Evolutionary conservation across 768 basidiomycete species (phyloP).

Genomic region (Mrakia frigida): DNA sequence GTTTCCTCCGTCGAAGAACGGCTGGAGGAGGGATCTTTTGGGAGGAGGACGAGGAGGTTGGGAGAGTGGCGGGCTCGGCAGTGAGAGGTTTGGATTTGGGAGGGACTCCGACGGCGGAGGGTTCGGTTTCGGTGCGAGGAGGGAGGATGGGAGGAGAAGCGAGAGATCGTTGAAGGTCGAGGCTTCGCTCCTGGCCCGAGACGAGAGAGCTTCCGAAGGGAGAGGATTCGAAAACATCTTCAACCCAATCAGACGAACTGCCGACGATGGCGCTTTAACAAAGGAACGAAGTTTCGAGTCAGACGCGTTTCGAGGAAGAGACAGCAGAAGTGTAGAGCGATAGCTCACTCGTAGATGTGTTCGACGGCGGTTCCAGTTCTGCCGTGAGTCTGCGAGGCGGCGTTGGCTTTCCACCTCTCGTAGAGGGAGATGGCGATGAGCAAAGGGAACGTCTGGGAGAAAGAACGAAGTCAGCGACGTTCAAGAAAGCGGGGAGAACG

Average conservation of each 20-base stretch:
- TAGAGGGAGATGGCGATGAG: conserved; percentile 70
- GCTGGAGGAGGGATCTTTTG: neutral
- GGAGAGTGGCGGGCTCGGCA: neutral
- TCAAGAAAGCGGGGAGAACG: neutral
- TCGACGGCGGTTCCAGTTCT: conserved; percentile 2
- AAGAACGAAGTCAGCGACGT: neutral
- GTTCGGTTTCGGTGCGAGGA: neutral
- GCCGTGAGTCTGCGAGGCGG: neutral
- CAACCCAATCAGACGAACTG: conserved; percentile 21
- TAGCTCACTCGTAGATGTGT: conserved; percentile 15
- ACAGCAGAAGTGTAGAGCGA: neutral
- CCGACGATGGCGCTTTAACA: conserved; percentile 18
- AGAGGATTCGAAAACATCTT: conserved; percentile 14
- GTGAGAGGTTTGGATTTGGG: neutral
- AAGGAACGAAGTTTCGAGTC: neutral
- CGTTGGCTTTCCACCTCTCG: conserved; percentile 54
- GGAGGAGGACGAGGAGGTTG: neutral
- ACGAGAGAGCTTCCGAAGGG: neutral
- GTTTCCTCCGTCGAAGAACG: neutral
- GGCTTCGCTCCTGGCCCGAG: neutral
- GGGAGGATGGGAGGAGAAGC: conserved; percentile 8
- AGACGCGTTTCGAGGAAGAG: neutral
- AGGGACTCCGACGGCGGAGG: neutral
- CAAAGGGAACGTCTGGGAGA: conserved; percentile 62
- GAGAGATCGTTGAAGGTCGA: conserved; percentile 10